Conservation (phyloP, 768 basidiomycete genomes). For the Boletus vermiculosoides region DNA sequence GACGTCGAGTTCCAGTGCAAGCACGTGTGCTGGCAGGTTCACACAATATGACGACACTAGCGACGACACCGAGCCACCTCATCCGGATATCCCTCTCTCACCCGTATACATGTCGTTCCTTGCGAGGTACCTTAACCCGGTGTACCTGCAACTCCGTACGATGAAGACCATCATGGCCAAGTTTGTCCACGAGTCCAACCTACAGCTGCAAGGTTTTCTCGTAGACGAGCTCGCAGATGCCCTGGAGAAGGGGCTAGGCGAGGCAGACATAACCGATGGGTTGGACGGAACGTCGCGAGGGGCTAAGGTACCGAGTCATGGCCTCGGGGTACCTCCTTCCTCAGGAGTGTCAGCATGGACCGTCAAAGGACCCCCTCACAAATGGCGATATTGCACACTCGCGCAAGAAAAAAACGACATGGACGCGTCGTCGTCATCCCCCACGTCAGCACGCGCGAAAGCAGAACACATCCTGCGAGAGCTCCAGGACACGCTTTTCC, state of each 20-base stretch:
- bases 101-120: slow-evolving; percentile 69
- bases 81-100: slow-evolving; percentile 53
- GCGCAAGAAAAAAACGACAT: background rate
- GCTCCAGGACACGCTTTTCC: slow-evolving; percentile 76
- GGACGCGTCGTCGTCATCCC: background rate
- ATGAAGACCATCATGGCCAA: slow-evolving; percentile 76
- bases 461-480: slow-evolving; percentile 27
- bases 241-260: slow-evolving; percentile 64
- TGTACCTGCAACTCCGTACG: slow-evolving; percentile 81
- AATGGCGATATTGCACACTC: slow-evolving; percentile 88
- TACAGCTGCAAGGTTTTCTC: slow-evolving; percentile 89
- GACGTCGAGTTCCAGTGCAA: slow-evolving; percentile 57
- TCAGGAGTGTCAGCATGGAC: slow-evolving; percentile 58
- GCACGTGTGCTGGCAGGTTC: slow-evolving; percentile 39
- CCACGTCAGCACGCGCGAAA: slow-evolving; percentile 9
- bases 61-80: slow-evolving; percentile 42
- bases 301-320: slow-evolving; percentile 62
- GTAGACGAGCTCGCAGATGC: slow-evolving; percentile 60
- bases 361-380: slow-evolving; percentile 86
- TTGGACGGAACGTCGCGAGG: slow-evolving; percentile 50
- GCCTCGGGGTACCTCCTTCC: slow-evolving; percentile 48
- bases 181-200: slow-evolving; percentile 82
- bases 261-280: slow-evolving; percentile 63
- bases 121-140: slow-evolving; percentile 80
- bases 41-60: slow-evolving; percentile 45